These are phyloP conservation scores for Capsicum baccatum DNA, from an alignment of 257 asterid genomes.

Conservation along the genomic window DNA sequence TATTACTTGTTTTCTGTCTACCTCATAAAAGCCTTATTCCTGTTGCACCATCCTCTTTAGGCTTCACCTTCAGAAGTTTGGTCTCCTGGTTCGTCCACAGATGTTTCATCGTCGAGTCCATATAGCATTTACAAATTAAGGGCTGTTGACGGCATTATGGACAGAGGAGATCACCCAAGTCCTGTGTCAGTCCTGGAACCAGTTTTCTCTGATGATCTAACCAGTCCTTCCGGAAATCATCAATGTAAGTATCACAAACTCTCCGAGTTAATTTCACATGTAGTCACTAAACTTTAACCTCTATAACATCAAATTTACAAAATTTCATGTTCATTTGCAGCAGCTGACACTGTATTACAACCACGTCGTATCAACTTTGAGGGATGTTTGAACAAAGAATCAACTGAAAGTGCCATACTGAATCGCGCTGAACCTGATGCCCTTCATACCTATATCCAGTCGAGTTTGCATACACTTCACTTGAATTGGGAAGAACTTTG, in stretches of 20 bases:
- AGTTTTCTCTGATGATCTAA: conserved; percentile 53
- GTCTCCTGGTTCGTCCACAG: conserved; percentile 44
- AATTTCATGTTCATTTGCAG: conserved; percentile 39
- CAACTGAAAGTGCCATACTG: conserved; percentile 35
- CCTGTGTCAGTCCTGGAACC: conserved; percentile 86
- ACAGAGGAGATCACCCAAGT: conserved; percentile 71
- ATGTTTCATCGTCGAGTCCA: conserved; percentile 48
- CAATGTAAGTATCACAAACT: conserved; percentile 46
- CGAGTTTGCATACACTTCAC: conserved; percentile 54
- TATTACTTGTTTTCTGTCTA: neutral
- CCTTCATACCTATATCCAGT: conserved; percentile 55
- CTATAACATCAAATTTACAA: neutral
- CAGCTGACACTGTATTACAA: conserved; percentile 48
- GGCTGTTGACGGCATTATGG: conserved; percentile 42
- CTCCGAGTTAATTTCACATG: neutral
- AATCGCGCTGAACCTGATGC: conserved; percentile 35
- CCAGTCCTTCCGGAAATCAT: conserved; percentile 56
- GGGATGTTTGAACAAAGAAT: conserved; percentile 44
- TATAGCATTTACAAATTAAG: conserved; percentile 44
- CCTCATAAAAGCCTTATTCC: neutral
- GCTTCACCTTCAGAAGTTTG: conserved; percentile 51
- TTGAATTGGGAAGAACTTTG: conserved; percentile 55
- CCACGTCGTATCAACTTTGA: conserved; percentile 66
- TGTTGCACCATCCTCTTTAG: conserved; percentile 32
- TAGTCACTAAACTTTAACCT: conserved; percentile 19